Evolutionary conservation across 768 basidiomycete species (phyloP), one percentile per base, ranked within the genome.

Genomic region (Pleurotus pulmonarius): DNA sequence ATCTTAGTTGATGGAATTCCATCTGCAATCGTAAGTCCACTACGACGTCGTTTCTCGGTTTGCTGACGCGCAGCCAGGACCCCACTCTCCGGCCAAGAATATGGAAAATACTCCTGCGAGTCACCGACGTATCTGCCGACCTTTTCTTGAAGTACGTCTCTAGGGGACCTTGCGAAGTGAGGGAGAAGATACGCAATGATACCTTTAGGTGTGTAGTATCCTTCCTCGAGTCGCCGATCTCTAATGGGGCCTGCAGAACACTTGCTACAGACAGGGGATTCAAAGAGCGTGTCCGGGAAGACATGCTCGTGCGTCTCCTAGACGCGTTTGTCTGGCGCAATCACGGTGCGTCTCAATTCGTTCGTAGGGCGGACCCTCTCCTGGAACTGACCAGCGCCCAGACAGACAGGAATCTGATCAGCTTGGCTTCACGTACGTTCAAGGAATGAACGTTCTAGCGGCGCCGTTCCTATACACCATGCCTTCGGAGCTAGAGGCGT

Each of bases 261-360:
- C 73, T 99, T 20, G 95, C 96, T 1, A 99, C 96, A 1, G 97
- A 99, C 70, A 85, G 88, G 63, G 92, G 91, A n/a, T 98, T 99
- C 76, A 97, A 96, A 70, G 92, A 95, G 65, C 88, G 92, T 56
- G 97, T 99, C 12, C 86, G 90, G 26, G 96, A 98, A 72, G 94
- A 96, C 63, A 95, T 95, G 92, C 83, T 98, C 20, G 90, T 98
- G 59, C 86, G 97, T 43, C 73, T 98, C n/a, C 74, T 99, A 41
- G 97, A 99, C 67, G 97, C 96, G 1, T 99, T 98, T 70, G 95
- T 98, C 3, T 99, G 96, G 97, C 79, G 92, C 60, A 95, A 88
- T 71, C 82, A 92, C 60, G 92, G 94, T 92, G 63, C 37, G 67
- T 45, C 52, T 44, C 12, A 47, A 29, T 25, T 44, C 20, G n/a